Conservation (phyloP, 495 filamentous ascomycete species). For the Xylaria intraflava region DNA sequence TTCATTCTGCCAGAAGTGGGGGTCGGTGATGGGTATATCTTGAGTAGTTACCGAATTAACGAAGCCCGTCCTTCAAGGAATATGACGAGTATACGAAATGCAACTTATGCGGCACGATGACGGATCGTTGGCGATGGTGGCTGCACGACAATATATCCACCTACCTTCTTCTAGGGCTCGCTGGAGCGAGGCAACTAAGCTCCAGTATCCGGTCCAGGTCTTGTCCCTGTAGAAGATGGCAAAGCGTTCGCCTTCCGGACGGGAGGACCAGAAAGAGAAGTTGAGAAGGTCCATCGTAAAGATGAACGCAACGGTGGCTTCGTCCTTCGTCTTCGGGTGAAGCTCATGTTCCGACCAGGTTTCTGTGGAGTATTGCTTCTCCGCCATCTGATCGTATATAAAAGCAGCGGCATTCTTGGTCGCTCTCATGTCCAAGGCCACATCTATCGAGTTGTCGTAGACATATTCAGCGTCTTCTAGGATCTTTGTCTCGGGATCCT, state of each 20-base stretch:
- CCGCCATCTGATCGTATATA: constrained; percentile 75
- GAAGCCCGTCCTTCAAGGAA: constrained; percentile 4
- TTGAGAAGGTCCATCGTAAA: constrained; percentile 96
- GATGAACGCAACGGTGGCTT: constrained; percentile 77
- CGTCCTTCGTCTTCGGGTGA: constrained; percentile 76
- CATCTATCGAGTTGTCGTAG: constrained; percentile 89
- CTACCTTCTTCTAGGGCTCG: constrained; percentile 83
- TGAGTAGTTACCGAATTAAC: constrained; percentile 18
- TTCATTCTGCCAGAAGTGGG: constrained; percentile 79
- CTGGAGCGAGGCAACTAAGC: constrained; percentile 77
- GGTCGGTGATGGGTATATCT: constrained; percentile 85
- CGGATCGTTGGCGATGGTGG: constrained; percentile 6
- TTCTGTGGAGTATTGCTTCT: constrained; percentile 73
- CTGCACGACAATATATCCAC: constrained; percentile 14
- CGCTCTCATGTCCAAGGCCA: constrained; percentile 70
- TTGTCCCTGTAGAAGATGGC: constrained; percentile 71
- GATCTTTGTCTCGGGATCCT: constrained; percentile 69
- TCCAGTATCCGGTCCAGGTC: constrained; percentile 92
- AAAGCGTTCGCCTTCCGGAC: constrained; percentile 58
- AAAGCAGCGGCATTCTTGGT: constrained; percentile 72
- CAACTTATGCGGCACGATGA: constrained; percentile 9
- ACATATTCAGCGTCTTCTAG: constrained; percentile 77
- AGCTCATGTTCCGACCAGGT: constrained; percentile 84
- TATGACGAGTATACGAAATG: constrained; percentile 1
- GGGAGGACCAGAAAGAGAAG: constrained; percentile 90